Evolutionary conservation across 768 basidiomycete genomes (phyloP), one percentile per base, ranked within the genome.

Genomic region (Leccinum truebloodii): DNA sequence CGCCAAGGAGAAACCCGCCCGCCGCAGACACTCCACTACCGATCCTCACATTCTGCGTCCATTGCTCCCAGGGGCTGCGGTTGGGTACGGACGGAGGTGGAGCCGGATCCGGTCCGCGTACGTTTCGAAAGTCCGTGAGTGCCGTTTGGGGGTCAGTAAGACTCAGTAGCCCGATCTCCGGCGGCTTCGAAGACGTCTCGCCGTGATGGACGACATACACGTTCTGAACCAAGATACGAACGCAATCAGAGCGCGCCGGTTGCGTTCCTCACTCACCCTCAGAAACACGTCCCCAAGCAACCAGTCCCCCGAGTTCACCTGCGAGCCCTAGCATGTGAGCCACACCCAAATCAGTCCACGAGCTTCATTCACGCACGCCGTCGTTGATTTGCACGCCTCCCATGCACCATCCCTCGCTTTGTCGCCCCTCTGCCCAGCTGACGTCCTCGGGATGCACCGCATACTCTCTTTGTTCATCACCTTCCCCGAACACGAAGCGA

Each of bases 221-320:
- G 65, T 85, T 87, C 84, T 83, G 58, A 37, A 58, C 58, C 58
- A 54, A 46, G 4, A 52, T 4, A 52, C 35, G 18, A 16, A 30
- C 14, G 46, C 71, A 2, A 4, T 63, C 51, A 60, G 26, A 63
- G 62, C 3, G 3, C 12, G 12, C 7, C 13, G 6, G 13, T 52
- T 3, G 13, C 24, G 3, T 34, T 4, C 24, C 1, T 24, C 28
- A 73, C 78, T 58, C 59, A 82, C 84, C 64, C 85, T 76, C 58
- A 87, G 75, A 59, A 85, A 86, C 18, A 78, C 75, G 56, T 84
- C 84, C n/a, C 84, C 85, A 20, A 86, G 75, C 6, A 87, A 73
- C 84, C 84, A 87, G 70, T 87, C 86, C 5, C 80, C 83, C 13
- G 82, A 81, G 63, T 78, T 75, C n/a, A 83, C 75, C 80, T 82